Evolutionary conservation across 2,329 filamentous ascomycete species (phyloP).

Genomic region (Apiospora hydei): DNA sequence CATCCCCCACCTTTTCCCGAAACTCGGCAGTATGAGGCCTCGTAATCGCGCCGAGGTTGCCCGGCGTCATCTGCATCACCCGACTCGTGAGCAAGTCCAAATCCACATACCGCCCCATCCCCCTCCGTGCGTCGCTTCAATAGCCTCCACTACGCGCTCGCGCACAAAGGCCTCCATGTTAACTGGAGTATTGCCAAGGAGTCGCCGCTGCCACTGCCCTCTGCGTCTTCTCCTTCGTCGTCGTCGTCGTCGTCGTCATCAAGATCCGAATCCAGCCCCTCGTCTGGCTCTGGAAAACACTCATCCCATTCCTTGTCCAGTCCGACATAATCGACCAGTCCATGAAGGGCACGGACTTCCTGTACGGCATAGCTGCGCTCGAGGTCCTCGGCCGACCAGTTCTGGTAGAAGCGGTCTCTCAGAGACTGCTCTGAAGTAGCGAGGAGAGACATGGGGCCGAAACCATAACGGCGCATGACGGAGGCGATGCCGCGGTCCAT

Average conservation of each 20-base stretch:
- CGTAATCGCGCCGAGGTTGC: not conserved
- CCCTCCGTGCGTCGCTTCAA: not conserved
- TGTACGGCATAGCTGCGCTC: not conserved
- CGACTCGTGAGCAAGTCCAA: too few relatives aligned
- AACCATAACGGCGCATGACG: not conserved
- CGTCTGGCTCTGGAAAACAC: not conserved
- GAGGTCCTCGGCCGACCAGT: not conserved
- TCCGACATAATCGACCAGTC: fast-evolving
- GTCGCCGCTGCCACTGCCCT: too few relatives aligned
- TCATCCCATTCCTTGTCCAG: not conserved
- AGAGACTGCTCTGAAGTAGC: not conserved
- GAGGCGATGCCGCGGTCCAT: not conserved
- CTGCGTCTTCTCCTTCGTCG: not conserved
- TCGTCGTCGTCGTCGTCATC: not conserved
- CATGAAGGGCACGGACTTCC: not conserved
- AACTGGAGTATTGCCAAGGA: too few relatives aligned
- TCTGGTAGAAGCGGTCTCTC: not conserved
- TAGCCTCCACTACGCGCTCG: not conserved
- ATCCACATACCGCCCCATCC: not conserved
- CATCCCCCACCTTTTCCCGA: not conserved
- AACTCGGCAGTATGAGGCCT: not conserved
- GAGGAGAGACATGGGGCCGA: not conserved
- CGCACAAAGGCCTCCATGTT: not conserved
- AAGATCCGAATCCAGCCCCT: not conserved
- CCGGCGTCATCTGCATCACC: not conserved